Evolutionary conservation across 306 rosid genomes (phyloP), one percentile per base, ranked within the genome.

Genomic region (Urtica urens): DNA sequence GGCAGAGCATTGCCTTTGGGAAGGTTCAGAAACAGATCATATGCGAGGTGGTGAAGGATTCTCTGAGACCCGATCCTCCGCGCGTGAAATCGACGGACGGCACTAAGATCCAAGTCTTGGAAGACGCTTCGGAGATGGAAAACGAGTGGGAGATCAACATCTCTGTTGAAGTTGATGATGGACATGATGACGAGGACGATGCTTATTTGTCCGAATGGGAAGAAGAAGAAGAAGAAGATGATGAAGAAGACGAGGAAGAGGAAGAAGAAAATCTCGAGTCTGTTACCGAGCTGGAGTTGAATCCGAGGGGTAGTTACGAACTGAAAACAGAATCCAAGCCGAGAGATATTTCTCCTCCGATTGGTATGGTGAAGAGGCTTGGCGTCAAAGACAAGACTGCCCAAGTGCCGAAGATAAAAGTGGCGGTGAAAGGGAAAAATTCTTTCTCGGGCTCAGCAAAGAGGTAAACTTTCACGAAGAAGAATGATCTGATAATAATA

Each of bases 11-110:
- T 35, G 40, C 60, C 21, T 81, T 77, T 72, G 97, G 95, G 13
- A 84, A 85, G 67, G 55, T 81, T 64, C 77, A 81, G 78, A 90
- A 79, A 71, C 72, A 57, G 67, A 77, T 84, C 72, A 81, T 62
- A 57, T 90, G 92, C 1, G 95, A 84, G 73, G 44, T 78, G 51
- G 50, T 70, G 33, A n/a, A n/a, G n/a, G 43, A 77, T 56, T 46
- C 40, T 42, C 21, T 10, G 46, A 48, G 70, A 38, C 64, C 59
- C 17, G 71, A 69, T 44, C 68, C 76, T 16, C 52, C 38, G 49
- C 27, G 42, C 51, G 60, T 17, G 20, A 49, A 43, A 41, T 52
- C 63, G 39, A 47, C 63, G 20, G 54, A 45, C 16, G 38, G 44
- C 38, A 55, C 23, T 18, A 59, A 26, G 25, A 53, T 57, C 8